These are phyloP conservation scores for Umbelopsis vinacea DNA, from an alignment of 192 early-diverging fungal species.

Conservation along the genomic window DNA sequence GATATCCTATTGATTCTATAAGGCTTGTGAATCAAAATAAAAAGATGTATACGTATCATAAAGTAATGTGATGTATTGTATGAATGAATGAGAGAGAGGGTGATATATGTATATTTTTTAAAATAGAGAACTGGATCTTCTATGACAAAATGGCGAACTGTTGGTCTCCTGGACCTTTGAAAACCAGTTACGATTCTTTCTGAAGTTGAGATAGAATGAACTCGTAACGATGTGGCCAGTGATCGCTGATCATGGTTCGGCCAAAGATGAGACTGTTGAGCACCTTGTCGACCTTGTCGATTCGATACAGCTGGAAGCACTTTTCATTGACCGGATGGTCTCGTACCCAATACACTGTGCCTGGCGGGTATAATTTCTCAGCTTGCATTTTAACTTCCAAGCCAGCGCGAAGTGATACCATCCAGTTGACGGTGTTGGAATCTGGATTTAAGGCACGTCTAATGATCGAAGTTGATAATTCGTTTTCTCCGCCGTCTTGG, in stretches of 20 bases:
- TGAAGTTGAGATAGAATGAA: conserved; percentile 11
- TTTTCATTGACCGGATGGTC: conserved; percentile 12
- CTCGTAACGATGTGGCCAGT: conserved; percentile 24
- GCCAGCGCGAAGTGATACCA: not conserved
- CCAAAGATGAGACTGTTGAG: conserved; percentile 16
- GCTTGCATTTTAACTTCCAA: conserved; percentile 19
- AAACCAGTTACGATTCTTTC: not conserved
- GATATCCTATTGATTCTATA: too few species aligned
- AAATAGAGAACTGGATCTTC: not conserved
- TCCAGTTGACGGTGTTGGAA: conserved; percentile 8
- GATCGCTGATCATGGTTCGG: conserved; percentile 21
- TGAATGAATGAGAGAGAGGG: too few species aligned
- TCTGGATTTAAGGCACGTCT: not conserved
- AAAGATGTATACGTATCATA: too few species aligned
- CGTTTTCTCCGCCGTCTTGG: conserved; percentile 17
- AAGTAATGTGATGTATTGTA: too few species aligned
- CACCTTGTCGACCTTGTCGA: conserved; percentile 8
- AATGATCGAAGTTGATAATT: conserved; percentile 26
- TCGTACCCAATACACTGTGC: conserved; percentile 52
- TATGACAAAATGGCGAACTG: not conserved
- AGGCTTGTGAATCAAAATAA: too few species aligned
- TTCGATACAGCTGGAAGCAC: conserved; percentile 2
- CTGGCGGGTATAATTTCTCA: conserved; percentile 46
- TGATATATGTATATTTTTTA: too few species aligned
- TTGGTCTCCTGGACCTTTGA: not conserved